Evolutionary conservation across 208 protist species (phyloP).

Genomic region (Crithidia thermophila): DNA sequence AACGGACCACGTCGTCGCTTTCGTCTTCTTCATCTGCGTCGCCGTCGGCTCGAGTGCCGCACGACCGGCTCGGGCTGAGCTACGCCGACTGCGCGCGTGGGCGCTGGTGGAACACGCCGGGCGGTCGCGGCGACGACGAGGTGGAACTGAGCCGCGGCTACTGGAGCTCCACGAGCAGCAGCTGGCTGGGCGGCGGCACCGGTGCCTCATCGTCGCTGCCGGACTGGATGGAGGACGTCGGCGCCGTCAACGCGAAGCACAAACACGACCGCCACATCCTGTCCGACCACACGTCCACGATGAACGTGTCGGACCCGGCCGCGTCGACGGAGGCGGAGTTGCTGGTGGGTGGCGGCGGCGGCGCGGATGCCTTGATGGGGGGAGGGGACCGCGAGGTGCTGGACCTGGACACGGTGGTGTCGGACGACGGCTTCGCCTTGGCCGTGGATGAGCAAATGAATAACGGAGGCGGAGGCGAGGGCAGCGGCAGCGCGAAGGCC

Average conservation of each 20-base stretch:
- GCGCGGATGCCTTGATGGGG: not conserved
- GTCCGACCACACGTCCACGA: not conserved
- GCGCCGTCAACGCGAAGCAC: not conserved
- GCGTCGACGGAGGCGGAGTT: conserved; percentile 11
- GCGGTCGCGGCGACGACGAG: conserved; percentile 67
- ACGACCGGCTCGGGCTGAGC: conserved; percentile 16
- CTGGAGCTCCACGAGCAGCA: conserved; percentile 50
- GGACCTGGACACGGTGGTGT: conserved; percentile 31
- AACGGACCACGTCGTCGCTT: not conserved
- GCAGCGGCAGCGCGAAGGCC: not conserved
- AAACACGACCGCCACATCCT: not conserved
- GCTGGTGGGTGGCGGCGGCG: not conserved
- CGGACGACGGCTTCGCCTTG: conserved; percentile 33
- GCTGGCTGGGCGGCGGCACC: conserved; percentile 63
- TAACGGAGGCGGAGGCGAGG: not conserved
- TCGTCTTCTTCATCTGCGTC: no score
- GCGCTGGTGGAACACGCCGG: conserved; percentile 54
- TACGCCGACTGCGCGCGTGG: conserved; percentile 37
- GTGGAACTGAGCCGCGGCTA: conserved; percentile 83
- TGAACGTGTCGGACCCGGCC: not conserved
- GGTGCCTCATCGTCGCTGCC: conserved; percentile 17
- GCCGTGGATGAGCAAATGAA: conserved; percentile 5
- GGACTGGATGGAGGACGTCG: conserved; percentile 30
- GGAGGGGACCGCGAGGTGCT: not conserved
- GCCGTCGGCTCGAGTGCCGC: no score